These are phyloP conservation scores for Extremus antarcticus DNA, from an alignment of 495 filamentous ascomycete species.

Conservation along the genomic window DNA sequence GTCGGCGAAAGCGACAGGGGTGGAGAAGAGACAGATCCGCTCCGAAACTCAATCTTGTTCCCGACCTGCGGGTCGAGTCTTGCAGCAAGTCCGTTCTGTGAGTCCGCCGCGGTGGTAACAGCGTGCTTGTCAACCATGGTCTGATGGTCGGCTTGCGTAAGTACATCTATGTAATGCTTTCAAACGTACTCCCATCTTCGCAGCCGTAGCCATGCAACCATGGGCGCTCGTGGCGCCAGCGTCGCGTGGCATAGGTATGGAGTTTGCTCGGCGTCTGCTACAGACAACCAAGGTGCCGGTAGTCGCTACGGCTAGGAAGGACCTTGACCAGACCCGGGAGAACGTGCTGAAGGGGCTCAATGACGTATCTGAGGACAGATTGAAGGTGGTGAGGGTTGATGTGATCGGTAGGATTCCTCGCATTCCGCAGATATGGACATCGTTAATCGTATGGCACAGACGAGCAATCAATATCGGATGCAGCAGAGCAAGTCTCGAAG, in stretches of 20 bases:
- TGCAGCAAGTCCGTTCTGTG: too few relatives aligned
- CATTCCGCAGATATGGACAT: conserved; percentile 4
- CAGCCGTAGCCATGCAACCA: conserved; percentile 21
- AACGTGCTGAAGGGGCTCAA: conserved; percentile 43
- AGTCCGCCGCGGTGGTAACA: too few relatives aligned
- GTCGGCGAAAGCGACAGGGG: too few relatives aligned
- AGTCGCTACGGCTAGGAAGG: conserved; percentile 57
- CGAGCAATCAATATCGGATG: conserved; percentile 38
- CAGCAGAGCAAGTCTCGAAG: conserved; percentile 24
- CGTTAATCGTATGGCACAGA: conserved; percentile 29
- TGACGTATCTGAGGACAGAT: conserved; percentile 33
- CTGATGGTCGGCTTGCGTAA: too few relatives aligned
- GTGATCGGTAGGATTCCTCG: conserved; percentile 39
- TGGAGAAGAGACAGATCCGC: background rate
- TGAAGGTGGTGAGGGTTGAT: conserved; percentile 48
- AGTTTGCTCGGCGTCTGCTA: conserved; percentile 57
- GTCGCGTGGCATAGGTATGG: conserved; percentile 64
- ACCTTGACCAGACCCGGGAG: conserved; percentile 41
- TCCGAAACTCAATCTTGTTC: background rate
- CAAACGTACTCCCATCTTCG: too few relatives aligned
- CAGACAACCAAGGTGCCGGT: conserved; percentile 54
- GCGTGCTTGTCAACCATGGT: too few relatives aligned
- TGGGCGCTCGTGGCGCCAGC: conserved; percentile 50
- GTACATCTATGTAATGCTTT: too few relatives aligned
- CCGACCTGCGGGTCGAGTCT: background rate